Evolutionary conservation across 768 basidiomycete species (phyloP), one percentile per base, ranked within the genome.

Genomic region (Trametes maxima): DNA sequence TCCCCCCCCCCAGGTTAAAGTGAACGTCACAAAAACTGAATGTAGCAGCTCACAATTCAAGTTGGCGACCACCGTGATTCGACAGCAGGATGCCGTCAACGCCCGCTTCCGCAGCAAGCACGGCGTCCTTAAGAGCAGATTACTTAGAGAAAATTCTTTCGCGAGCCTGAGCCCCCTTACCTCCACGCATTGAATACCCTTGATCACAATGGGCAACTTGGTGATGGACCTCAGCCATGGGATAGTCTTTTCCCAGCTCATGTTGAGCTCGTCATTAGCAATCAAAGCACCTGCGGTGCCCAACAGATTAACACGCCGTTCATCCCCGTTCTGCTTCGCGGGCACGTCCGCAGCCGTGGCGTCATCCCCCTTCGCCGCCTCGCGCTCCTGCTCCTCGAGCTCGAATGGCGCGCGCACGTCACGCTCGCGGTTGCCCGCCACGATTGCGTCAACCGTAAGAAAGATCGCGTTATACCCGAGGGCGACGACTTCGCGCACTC

Each of bases 31-130:
- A 68, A 57, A 13, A 21, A 45, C 45, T 21, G 28, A 22, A 43
- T 6, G 42, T 37, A 39, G 14, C 44, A 25, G 28, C 84, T 72
- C 70, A 90, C 89, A 85, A 92, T 55, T 94, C 92, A 54, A 95
- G 75, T 73, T 95, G 92, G 25, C 94, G 83, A 82, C 92, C 95
- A 57, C 95, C 95, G 67, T 98, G 95, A 66, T 98, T 98, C 0
- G 90, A 92, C 10, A 98, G 75, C 57, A 95, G 79, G 63, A 98
- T 93, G 5, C 90, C 95, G 58, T 95, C 88, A 17, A 92, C 88
- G 13, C 94, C 92, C 33, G 88, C 83, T 62, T 95, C 87, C 17
- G 82, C 85, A 28, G 94, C 94, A 47, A 94, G 82, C 43, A 92
- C 84, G 2, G 91, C 94, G 75, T 97, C 95, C 85, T 95, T 72